Base-by-base conservation (phyloP, 164 flowering plant genomes). In the Tinospora cordifolia region DNA sequence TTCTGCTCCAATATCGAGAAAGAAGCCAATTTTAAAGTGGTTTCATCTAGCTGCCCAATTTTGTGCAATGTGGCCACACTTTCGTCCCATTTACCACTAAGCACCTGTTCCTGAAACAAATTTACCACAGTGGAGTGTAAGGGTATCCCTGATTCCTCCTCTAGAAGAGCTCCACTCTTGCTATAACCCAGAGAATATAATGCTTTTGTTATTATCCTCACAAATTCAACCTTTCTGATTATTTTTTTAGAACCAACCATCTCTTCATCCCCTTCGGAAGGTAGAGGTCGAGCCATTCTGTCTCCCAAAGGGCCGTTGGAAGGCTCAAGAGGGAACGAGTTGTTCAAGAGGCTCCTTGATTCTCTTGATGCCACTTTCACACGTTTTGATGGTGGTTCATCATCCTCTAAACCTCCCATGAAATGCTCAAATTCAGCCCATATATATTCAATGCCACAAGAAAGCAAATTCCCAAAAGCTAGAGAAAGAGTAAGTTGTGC, bases 401-500 rank as follows among this genome's bases (percentile, higher is more conserved):
- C 82, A 70, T 89, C 93, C 77, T 85, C 95, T 78, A 82, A 80
- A 84, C 86, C 92, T 88, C 96, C 96, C 98, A 93, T 93, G 93
- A 91, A 91, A 89, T 84, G 88, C 78, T 72, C 70, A 70, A 79
- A 76, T 71, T 89, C 87, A 90, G 87, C 94, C 98, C 98, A 92
- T 90, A 80, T 82, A 87, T 76, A 58, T 68, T 67, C 54, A 36
- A 25, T 38, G 8, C 24, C 26, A 57, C 10, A 46, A 41, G 66
- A 75, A 30, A 19, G 36, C 54, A 26, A 26, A 69, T 34, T 44
- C 62, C 72, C 40, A 44, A 44, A 44, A 27, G 64, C 63, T 46
- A 68, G 58, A 46, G 14, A 24, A 65, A 54, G 68, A 13, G 30
- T 21, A 60, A 9, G 21, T 66, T 62, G 62, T n/a, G 39, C 22